A percentile compares a stretch with the other conserved stretches of the same genome.
These are phyloP conservation scores for Protomyces inundatus DNA, from an alignment of 1,139 yeast species.

Conservation along the genomic window DNA sequence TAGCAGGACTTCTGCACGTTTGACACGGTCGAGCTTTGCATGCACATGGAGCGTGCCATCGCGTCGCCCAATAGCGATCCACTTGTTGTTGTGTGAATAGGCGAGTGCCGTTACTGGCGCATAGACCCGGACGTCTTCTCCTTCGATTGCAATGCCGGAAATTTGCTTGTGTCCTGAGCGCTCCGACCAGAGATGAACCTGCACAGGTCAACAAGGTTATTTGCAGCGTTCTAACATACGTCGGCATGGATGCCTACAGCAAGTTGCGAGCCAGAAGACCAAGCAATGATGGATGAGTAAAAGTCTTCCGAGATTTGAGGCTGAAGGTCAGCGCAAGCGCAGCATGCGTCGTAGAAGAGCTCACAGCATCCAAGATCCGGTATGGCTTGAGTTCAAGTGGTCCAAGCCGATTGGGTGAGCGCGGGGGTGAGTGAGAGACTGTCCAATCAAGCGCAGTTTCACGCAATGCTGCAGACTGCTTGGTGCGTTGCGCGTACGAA, in stretches of 20 bases:
- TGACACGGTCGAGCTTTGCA: neutral
- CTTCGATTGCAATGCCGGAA: conserved; percentile 31
- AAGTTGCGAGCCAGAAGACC: conserved; percentile 52
- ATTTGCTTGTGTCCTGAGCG: conserved; percentile 34
- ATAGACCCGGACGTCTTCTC: neutral
- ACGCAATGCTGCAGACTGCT: neutral
- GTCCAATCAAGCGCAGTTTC: neutral
- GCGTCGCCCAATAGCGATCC: conserved; percentile 57
- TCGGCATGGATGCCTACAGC: conserved; percentile 64
- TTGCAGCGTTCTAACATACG: conserved; percentile 33
- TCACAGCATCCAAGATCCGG: conserved; percentile 55
- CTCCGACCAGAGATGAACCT: conserved; percentile 60
- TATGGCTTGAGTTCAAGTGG: conserved; percentile 19
- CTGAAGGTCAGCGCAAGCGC: neutral
- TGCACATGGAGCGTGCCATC: conserved; percentile 48
- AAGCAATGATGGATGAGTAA: conserved; percentile 69
- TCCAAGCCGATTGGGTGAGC: neutral
- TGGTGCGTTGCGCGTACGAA: neutral
- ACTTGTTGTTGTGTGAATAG: conserved; percentile 46
- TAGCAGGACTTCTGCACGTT: neutral
- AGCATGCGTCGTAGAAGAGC: neutral
- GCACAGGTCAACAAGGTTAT: neutral
- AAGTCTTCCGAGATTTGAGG: conserved; percentile 74
- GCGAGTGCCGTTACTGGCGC: conserved; percentile 50
- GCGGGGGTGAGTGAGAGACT: neutral